Conservation (phyloP, 2,329 filamentous ascomycete genomes). For the Lasiodiplodia theobromae region DNA sequence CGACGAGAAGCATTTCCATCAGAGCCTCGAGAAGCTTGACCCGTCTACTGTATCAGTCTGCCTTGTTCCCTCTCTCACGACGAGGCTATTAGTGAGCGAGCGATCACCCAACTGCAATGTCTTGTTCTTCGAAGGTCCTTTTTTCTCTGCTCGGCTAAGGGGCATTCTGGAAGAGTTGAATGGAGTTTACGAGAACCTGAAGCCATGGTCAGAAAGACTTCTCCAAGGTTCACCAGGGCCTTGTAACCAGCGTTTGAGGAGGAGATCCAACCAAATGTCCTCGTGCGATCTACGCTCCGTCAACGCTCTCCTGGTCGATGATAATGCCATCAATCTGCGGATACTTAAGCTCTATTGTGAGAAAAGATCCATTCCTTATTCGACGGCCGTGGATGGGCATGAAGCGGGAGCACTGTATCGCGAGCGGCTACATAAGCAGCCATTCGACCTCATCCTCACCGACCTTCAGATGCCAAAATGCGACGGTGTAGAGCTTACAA, state of each 20-base stretch:
- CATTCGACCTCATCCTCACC: constrained; percentile 52
- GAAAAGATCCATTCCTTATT: constrained; percentile 51
- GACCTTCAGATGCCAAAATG: constrained; percentile 55
- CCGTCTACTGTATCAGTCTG: constrained; percentile 39
- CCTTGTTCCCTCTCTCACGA: constrained; percentile 38
- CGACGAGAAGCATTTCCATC: constrained; percentile 35
- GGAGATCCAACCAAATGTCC: not conserved
- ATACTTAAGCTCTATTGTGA: constrained; percentile 58
- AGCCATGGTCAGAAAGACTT: not conserved
- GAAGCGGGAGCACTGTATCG: constrained; percentile 53
- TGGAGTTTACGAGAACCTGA: constrained; percentile 15
- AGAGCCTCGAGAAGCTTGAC: constrained; percentile 30
- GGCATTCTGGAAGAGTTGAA: constrained; percentile 32
- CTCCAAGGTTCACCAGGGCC: not conserved
- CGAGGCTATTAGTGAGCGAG: constrained; percentile 34
- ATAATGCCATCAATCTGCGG: constrained; percentile 59
- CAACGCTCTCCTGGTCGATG: constrained; percentile 54
- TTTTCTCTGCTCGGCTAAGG: constrained; percentile 35
- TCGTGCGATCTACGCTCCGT: not conserved
- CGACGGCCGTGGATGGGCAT: constrained; percentile 53
- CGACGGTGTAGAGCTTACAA: constrained; percentile 50
- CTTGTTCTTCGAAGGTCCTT: constrained; percentile 40
- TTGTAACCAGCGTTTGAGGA: not conserved
- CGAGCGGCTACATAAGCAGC: constrained; percentile 36
- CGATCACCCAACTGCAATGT: constrained; percentile 34